These are phyloP conservation scores for Mycena albidolilacea DNA, from an alignment of 768 basidiomycete genomes.

Conservation along the genomic window DNA sequence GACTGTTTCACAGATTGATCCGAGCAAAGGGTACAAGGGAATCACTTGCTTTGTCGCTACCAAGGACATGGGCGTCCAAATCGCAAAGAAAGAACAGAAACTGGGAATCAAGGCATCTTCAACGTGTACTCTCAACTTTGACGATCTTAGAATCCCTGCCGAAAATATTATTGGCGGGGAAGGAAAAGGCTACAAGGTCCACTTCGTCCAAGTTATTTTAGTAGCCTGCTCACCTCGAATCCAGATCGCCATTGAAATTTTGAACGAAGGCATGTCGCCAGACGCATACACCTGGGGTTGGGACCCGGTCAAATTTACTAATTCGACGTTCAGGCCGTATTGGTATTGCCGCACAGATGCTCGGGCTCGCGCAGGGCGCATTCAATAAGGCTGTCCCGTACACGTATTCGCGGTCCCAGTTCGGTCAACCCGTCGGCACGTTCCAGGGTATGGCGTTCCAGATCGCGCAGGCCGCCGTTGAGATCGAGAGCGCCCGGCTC, in stretches of 20 bases:
- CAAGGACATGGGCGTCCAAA: constrained; percentile 96
- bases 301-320: background rate
- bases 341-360: constrained; percentile 98
- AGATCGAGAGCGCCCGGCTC: constrained; percentile 92
- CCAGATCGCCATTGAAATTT: constrained; percentile 93
- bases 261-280: constrained; percentile 82
- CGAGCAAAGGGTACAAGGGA: constrained; percentile 97
- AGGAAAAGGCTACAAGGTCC: constrained; percentile 92
- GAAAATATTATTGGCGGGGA: constrained; percentile 95
- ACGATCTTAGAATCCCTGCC: constrained; percentile 86
- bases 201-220: background rate
- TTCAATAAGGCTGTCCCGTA: constrained; percentile 97
- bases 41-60: constrained; percentile 98
- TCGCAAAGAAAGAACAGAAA: constrained; percentile 99
- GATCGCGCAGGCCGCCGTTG: constrained; percentile 89
- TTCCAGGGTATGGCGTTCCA: constrained; percentile 98
- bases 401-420: constrained; percentile 94
- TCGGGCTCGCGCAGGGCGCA: constrained; percentile 97
- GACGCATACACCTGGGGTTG: background rate
- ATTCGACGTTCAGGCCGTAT: constrained; percentile 73
- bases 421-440: constrained; percentile 92
- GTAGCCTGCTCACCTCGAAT: constrained; percentile 7
- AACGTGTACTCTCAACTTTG: constrained; percentile 95
- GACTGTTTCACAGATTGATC: constrained; percentile 69
- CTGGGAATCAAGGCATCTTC: constrained; percentile 97